Evolutionary conservation across 306 rosid species (phyloP).

Genomic region (Trifolium repens): DNA sequence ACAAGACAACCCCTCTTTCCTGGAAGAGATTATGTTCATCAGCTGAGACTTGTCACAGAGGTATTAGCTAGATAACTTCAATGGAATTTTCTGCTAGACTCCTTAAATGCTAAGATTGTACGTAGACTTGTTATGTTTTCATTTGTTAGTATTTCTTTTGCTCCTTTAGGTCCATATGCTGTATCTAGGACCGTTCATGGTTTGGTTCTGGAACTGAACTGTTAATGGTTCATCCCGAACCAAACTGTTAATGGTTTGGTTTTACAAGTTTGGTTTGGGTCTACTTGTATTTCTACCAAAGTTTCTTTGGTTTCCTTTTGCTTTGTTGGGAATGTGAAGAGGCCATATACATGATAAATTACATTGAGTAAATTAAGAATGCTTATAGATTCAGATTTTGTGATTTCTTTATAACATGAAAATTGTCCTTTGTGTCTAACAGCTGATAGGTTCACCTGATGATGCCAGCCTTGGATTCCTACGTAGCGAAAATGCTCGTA

Average conservation of each 20-base stretch:
- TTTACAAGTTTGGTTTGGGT: too few relatives aligned
- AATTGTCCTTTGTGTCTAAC: constrained; percentile 42
- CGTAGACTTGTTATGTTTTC: neutral
- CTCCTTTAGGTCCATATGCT: neutral
- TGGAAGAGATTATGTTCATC: constrained; percentile 95
- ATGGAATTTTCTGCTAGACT: neutral
- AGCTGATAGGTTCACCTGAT: constrained; percentile 98
- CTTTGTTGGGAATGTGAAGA: too few relatives aligned
- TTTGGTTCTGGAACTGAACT: too few relatives aligned
- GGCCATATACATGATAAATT: too few relatives aligned
- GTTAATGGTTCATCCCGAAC: too few relatives aligned
- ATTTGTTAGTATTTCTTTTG: neutral
- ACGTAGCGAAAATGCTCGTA: constrained; percentile 86
- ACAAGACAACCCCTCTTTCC: constrained; percentile 90
- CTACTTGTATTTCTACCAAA: too few relatives aligned
- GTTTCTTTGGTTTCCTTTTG: too few relatives aligned
- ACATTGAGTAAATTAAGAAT: neutral
- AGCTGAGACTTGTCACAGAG: constrained; percentile 91
- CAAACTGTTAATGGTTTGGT: too few relatives aligned
- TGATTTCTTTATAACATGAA: neutral
- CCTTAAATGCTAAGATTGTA: neutral
- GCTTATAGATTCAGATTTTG: neutral
- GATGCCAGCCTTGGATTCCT: constrained; percentile 92
- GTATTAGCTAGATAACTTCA: constrained; percentile 45
- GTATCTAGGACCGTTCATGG: neutral